These are phyloP conservation scores for Cynara cardunculus DNA, from an alignment of 129 eudicot species.

Conservation along the genomic window DNA sequence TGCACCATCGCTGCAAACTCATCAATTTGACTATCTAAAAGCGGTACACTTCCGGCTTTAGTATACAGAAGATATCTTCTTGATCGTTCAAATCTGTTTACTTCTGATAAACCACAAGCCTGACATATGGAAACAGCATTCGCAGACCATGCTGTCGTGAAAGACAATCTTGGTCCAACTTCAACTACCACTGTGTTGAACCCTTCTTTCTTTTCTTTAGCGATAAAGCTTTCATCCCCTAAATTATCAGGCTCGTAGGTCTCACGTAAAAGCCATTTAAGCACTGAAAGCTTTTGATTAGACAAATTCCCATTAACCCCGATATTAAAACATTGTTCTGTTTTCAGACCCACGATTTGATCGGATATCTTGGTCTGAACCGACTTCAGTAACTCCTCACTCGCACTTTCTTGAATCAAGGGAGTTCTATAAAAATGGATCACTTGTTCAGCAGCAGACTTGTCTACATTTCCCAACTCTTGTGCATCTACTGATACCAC, in stretches of 20 bases:
- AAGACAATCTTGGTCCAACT: conserved; percentile 92
- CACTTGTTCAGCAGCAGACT: conserved; percentile 37
- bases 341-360: conserved; percentile 63
- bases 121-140: conserved; percentile 90
- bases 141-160: conserved; percentile 90
- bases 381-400: conserved; percentile 55
- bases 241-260: conserved; percentile 84
- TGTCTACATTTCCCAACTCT: conserved; percentile 30
- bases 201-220: conserved; percentile 37
- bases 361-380: conserved; percentile 67
- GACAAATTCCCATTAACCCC: conserved; percentile 54
- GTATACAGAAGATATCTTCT: conserved; percentile 68
- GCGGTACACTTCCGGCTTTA: conserved; percentile 32
- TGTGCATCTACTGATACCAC: conserved; percentile 49
- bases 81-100: conserved; percentile 73
- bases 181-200: conserved; percentile 47
- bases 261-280: conserved; percentile 76
- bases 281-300: conserved; percentile 59
- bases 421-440: conserved; percentile 81
- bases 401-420: conserved; percentile 68
- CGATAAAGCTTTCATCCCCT: conserved; percentile 65
- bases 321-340: conserved; percentile 82
- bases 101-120: conserved; percentile 78
- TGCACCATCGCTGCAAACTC: conserved; percentile 91
- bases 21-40: conserved; percentile 56